phyloP scores from a whole-genome alignment of 2,329 filamentous ascomycete species.

The Sporothrix protearum region DNA sequence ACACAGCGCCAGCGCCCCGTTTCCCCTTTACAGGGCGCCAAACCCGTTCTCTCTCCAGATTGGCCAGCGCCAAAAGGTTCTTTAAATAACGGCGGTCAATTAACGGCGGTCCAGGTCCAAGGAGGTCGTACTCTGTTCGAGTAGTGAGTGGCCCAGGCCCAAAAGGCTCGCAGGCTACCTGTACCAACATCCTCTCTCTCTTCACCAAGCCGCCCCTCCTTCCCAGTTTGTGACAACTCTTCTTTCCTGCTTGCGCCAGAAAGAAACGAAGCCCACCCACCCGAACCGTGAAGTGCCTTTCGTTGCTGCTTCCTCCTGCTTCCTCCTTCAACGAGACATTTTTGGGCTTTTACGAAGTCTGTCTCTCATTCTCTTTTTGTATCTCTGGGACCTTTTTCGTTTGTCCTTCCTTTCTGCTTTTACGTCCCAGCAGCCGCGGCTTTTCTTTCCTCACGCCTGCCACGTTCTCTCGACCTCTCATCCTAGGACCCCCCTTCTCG shows the following conservation, averaged over 20 bases:
- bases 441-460: background rate
- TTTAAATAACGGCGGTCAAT: background rate
- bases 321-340: slow-evolving; percentile 7
- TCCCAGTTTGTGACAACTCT: slow-evolving; percentile 22
- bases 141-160: background rate
- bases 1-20: background rate
- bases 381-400: background rate
- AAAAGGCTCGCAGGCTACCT: background rate
- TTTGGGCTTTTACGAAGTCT: background rate
- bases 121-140: background rate
- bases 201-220: slow-evolving; percentile 22
- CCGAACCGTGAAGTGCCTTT: slow-evolving; percentile 16
- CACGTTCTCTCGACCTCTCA: slow-evolving; percentile 6
- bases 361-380: background rate
- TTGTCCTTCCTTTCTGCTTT: background rate
- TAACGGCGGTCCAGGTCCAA: no score
- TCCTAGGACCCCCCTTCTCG: background rate
- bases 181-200: background rate
- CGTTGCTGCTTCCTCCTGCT: slow-evolving; percentile 16
- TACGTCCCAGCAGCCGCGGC: background rate
- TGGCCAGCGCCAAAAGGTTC: slow-evolving; percentile 19
- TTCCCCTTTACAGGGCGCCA: background rate
- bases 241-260: slow-evolving; percentile 17
- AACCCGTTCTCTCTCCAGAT: slow-evolving; percentile 5
- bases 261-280: slow-evolving; percentile 20